Base-by-base conservation (phyloP, 2,329 filamentous ascomycete genomes). In the Seiridium cupressi region DNA sequence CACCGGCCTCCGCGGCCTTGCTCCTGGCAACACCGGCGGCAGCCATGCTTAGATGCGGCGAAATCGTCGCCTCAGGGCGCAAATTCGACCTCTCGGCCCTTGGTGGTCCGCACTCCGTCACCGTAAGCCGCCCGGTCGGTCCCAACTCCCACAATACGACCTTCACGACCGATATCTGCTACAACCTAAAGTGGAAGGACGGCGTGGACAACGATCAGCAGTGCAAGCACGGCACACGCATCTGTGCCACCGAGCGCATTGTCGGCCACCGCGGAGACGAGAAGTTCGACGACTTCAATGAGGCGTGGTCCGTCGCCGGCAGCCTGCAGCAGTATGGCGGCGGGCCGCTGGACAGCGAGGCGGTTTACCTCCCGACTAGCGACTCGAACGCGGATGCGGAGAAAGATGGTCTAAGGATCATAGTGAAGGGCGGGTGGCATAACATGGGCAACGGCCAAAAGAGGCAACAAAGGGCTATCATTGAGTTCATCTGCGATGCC, bases 401-500 rank as follows among this genome's bases (percentile, higher is more conserved):
- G 31, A 87, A 86, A 62, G 87, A 95, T 66, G 93, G 94, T 1
- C 69, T 97, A 9, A 82, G 87, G 13, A 73, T 95, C 1, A 85
- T 89, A 62, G 73, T 97, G 55, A 79, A 81, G 60, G 87, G 87
- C n/a, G 85, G 86, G 11, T 80, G 77, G 51, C 46, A 58, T 44
- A 79, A 83, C 62, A 76, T 75, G 9, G 70, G 82, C 6, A 79
- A 84, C 54, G 89, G 87, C 6, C 80, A 82, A 57, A 79, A 81
- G 58, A 76, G 77, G 35, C 79, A 85, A 61, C 90, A 96, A 73
- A 88, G 86, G 69, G 91, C 93, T 3, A 83, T 96, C 8, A 85
- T 98, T 58, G 91, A 96, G 69, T 93, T 98, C 67, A 73, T 93
- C 26, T 99, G 95, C 76, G 89, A 96, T 70, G 79, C 76, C 36